phyloP scores from a whole-genome alignment of 495 filamentous ascomycete genomes.

The Aspergillus sclerotiicarbonarius region DNA sequence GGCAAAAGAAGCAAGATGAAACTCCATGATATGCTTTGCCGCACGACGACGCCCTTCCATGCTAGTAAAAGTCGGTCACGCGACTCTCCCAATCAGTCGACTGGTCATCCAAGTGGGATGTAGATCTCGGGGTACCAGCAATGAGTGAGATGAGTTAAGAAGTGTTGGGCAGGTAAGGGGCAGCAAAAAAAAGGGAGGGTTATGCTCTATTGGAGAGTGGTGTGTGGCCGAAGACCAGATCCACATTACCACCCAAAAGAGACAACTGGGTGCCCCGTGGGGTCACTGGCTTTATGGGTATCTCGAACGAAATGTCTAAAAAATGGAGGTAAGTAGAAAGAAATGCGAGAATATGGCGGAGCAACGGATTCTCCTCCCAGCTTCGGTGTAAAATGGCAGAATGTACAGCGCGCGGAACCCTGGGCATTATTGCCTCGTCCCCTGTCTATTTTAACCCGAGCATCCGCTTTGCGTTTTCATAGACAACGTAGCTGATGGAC shows the following conservation, averaged over 20 bases:
- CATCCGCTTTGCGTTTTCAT: constrained; percentile 87
- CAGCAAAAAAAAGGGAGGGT: neutral
- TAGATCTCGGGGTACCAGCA: neutral
- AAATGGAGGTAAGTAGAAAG: constrained; percentile 14
- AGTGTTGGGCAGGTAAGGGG: neutral
- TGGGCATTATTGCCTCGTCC: neutral
- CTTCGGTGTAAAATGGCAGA: neutral
- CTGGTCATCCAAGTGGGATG: neutral
- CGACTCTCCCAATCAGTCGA: constrained; percentile 5
- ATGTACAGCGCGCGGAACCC: neutral
- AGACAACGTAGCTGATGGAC: constrained; percentile 96
- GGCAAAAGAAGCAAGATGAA: constrained; percentile 7
- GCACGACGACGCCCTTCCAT: constrained; percentile 38
- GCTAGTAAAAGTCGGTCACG: constrained; percentile 23
- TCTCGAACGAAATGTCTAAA: constrained; percentile 27
- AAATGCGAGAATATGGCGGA: constrained; percentile 1
- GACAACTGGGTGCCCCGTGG: constrained; percentile 2
- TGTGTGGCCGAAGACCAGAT: neutral
- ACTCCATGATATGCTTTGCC: constrained; percentile 26
- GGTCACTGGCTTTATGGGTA: constrained; percentile 27
- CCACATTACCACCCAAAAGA: constrained; percentile 12
- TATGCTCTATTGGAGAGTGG: constrained; percentile 7
- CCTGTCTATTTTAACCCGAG: constrained; percentile 61
- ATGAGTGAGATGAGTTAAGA: neutral
- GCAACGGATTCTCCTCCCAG: neutral